phyloP scores from a whole-genome alignment of 2,329 filamentous ascomycete species.

The Epichloe aotearoae region DNA sequence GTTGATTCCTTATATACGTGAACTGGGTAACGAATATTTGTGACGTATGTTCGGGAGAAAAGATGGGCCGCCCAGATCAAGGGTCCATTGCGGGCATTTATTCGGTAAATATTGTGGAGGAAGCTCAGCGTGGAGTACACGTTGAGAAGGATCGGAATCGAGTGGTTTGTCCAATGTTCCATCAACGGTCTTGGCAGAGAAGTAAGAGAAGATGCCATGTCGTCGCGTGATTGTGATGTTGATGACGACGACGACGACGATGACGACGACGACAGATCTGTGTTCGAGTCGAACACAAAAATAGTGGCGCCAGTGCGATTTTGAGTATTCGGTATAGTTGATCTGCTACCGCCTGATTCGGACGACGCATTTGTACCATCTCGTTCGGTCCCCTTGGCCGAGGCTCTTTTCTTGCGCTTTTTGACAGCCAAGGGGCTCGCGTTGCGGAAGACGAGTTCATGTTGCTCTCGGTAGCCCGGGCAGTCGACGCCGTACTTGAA shows the following conservation, averaged over 20 bases:
- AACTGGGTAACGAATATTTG: constrained; percentile 21
- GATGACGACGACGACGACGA: neutral
- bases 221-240: neutral
- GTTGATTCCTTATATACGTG: constrained; percentile 14
- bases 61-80: constrained; percentile 27
- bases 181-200: constrained; percentile 13
- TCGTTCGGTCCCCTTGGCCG: constrained; percentile 1
- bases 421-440: constrained; percentile 16
- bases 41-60: constrained; percentile 26
- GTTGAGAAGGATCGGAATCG: constrained; percentile 25
- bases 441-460: constrained; percentile 27
- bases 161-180: constrained; percentile 26
- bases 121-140: constrained; percentile 24
- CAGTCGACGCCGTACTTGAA: constrained; percentile 27
- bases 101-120: constrained; percentile 17
- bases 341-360: neutral
- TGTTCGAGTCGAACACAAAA: constrained; percentile 2
- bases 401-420: constrained; percentile 18
- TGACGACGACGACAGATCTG: neutral
- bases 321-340: neutral
- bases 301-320: constrained; percentile 3
- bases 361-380: neutral
- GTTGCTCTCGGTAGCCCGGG: constrained; percentile 26
- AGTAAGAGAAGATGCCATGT: constrained; percentile 3
- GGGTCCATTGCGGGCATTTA: constrained; percentile 17